Evolutionary conservation across 2,329 filamentous ascomycete genomes (phyloP).

Genomic region (Calonectria pseudoreteaudii): DNA sequence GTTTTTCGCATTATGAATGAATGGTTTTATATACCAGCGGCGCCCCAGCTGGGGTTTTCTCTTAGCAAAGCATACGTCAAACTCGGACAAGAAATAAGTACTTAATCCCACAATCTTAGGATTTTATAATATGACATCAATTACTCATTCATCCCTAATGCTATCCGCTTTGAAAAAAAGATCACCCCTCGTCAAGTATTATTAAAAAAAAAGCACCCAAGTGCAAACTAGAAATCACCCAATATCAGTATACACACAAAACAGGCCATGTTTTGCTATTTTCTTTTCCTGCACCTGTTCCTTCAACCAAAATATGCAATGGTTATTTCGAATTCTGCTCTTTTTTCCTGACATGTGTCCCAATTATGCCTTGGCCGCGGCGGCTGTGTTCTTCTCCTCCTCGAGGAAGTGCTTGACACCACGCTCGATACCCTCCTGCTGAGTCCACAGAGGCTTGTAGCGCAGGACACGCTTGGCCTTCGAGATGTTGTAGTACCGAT

Average conservation of each 20-base stretch:
- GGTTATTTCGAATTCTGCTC: constrained; percentile 2
- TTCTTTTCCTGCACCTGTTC: background rate
- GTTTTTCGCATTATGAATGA: background rate
- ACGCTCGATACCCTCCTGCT: constrained; percentile 72
- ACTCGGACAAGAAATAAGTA: background rate
- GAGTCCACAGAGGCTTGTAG: constrained; percentile 74
- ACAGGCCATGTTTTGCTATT: background rate
- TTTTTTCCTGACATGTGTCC: background rate
- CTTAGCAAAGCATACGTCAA: background rate
- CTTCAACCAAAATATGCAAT: background rate
- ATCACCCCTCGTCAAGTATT: constrained; percentile 3
- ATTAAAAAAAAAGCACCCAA: background rate
- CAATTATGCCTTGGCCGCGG: constrained; percentile 39
- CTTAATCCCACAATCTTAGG: background rate
- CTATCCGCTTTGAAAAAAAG: background rate
- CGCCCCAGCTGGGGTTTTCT: background rate
- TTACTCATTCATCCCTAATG: background rate
- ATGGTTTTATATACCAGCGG: background rate
- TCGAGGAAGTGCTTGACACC: constrained; percentile 67
- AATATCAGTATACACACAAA: constrained; percentile 7
- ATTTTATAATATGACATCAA: background rate
- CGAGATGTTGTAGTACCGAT: constrained; percentile 80
- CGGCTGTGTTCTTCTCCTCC: constrained; percentile 55
- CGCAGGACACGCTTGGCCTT: constrained; percentile 80
- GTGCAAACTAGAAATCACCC: background rate